Evolutionary conservation across 176 grass and related monocot genomes (phyloP).

Genomic region (Aegilops bicornis): DNA sequence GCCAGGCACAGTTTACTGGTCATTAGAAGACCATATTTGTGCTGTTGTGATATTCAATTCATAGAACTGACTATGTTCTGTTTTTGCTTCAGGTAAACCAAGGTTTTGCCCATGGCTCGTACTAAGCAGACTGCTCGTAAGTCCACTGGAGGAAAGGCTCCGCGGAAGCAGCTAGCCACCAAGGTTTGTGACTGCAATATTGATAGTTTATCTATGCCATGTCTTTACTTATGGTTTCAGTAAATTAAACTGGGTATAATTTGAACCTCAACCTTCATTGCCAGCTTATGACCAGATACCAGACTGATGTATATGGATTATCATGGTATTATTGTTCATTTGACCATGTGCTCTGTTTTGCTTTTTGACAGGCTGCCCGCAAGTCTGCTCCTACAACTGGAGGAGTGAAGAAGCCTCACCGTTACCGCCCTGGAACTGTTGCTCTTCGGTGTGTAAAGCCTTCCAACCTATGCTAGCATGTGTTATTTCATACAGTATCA

Average conservation of each 20-base stretch:
- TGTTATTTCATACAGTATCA: neutral
- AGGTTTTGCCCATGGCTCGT: constrained; percentile 50
- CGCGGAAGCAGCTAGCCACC: constrained; percentile 66
- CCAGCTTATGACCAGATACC: neutral
- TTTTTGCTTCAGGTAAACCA: constrained; percentile 3
- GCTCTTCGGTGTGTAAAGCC: constrained; percentile 45
- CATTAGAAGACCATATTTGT: neutral
- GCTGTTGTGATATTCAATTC: neutral
- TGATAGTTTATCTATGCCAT: neutral
- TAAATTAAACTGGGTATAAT: neutral
- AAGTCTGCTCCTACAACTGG: constrained; percentile 72
- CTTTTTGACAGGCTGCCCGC: constrained; percentile 46
- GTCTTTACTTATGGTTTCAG: neutral
- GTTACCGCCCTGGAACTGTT: constrained; percentile 66
- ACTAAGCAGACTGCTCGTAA: constrained; percentile 73
- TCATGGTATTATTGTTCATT: neutral
- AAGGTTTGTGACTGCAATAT: constrained; percentile 43
- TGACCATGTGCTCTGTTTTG: neutral
- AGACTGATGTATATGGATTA: neutral
- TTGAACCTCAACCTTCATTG: neutral
- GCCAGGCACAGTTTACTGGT: neutral
- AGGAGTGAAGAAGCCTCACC: constrained; percentile 81
- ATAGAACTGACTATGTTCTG: neutral
- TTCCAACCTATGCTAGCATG: too few relatives aligned
- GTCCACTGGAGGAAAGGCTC: constrained; percentile 64